A percentile compares a stretch with the other conserved stretches of the same genome.
Evolutionary conservation across 1,284 basidiomycete species (phyloP).

Genomic region (Prillingera fragicola): DNA sequence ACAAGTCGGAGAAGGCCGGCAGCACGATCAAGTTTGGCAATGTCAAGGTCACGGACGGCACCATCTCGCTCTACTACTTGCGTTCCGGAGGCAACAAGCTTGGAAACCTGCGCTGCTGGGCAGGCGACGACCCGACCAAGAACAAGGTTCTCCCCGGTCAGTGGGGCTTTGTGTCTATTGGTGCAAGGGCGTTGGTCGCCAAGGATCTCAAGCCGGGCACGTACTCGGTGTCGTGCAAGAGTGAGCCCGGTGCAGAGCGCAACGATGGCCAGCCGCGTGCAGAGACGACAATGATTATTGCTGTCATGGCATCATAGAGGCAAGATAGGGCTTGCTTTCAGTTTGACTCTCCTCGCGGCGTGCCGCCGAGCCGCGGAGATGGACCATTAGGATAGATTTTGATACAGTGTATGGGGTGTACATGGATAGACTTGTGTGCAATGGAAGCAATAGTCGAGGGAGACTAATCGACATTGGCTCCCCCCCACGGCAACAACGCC

Average conservation of each 20-base stretch:
- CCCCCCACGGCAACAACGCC: too few relatives aligned
- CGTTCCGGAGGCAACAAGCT: not conserved
- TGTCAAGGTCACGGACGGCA: not conserved
- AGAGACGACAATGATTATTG: too few relatives aligned
- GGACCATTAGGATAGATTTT: too few relatives aligned
- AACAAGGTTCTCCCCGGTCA: not conserved
- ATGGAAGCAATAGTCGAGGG: too few relatives aligned
- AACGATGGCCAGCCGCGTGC: not conserved
- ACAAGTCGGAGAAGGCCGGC: not conserved
- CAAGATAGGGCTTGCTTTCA: too few relatives aligned
- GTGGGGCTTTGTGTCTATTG: not conserved
- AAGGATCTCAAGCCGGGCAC: constrained; percentile 14
- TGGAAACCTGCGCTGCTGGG: not conserved
- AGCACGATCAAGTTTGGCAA: not conserved
- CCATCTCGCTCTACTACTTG: not conserved
- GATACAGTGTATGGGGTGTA: too few relatives aligned
- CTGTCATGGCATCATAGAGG: not conserved
- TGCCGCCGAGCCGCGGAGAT: too few relatives aligned
- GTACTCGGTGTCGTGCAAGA: constrained; percentile 17
- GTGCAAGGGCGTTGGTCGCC: not conserved
- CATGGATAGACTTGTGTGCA: too few relatives aligned
- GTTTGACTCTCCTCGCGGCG: too few relatives aligned
- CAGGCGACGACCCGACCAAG: not conserved
- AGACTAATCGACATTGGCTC: too few relatives aligned
- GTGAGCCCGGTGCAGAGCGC: not conserved